These are phyloP conservation scores for Microthyrium microscopicum DNA, from an alignment of 2,329 filamentous ascomycete genomes.

Conservation along the genomic window DNA sequence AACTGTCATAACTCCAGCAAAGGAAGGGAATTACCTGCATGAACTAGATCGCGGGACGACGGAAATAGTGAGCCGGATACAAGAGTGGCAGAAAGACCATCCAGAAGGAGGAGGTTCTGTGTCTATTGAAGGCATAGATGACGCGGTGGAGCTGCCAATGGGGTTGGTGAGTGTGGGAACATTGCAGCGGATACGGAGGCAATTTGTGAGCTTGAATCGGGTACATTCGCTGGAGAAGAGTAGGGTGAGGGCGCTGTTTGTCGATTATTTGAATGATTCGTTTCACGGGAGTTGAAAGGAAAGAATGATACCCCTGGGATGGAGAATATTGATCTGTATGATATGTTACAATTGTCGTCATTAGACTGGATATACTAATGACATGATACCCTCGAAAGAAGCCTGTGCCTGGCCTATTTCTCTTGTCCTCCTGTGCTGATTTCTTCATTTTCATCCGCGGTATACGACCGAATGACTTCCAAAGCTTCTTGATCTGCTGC, in stretches of 20 bases:
- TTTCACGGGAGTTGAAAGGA: constrained; percentile 11
- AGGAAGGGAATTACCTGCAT: constrained; percentile 56
- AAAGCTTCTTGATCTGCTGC: no score
- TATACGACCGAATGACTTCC: no score
- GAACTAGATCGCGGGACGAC: constrained; percentile 65
- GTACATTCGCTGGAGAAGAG: constrained; percentile 33
- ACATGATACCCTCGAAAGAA: no score
- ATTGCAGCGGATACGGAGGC: constrained; percentile 59
- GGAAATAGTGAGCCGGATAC: constrained; percentile 52
- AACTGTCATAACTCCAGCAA: constrained; percentile 50
- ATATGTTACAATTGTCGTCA: no score
- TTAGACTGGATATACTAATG: no score
- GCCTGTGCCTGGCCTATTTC: no score
- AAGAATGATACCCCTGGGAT: background rate
- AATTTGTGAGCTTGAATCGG: constrained; percentile 62
- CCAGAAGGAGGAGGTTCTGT: constrained; percentile 44
- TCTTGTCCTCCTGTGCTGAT: no score
- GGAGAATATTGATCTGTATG: no score
- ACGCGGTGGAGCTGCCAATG: constrained; percentile 47
- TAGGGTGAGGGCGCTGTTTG: constrained; percentile 21
- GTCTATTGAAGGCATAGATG: constrained; percentile 33
- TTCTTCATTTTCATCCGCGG: no score
- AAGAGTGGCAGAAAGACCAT: constrained; percentile 51
- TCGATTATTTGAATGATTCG: constrained; percentile 25
- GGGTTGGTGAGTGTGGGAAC: constrained; percentile 55